Evolutionary conservation across 192 early-diverging fungal genomes (phyloP), one percentile per base, ranked within the genome.

Genomic region (Cladochytrium replicatum): DNA sequence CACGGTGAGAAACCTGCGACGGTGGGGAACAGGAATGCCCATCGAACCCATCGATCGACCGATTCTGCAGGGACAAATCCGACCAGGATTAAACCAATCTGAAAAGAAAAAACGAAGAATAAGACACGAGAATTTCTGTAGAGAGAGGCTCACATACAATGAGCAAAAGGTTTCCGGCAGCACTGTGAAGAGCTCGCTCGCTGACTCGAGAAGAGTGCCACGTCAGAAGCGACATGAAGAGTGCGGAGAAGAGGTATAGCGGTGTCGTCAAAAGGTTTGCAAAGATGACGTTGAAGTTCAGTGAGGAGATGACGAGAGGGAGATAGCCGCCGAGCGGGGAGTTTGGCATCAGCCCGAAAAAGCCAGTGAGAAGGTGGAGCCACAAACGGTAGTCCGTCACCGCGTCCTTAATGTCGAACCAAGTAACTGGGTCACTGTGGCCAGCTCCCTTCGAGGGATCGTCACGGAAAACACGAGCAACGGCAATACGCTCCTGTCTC

Each of bases 381-480:
- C 52, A 62, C 4, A 65, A 43, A 11, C 48, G 38, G 38, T 40
- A 61, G 53, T 65, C 63, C 7, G 38, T 50, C 2, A 62, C 5
- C 1, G 58, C 46, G 1, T 25, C 51, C 24, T 29, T 19, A 43
- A 65, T 39, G 25, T 65, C 58, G 6, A 26, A 29, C 11, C 40
- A 15, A 25, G 23, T 21, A 7, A 65, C 63, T n/a, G n/a, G n/a
- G n/a, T n/a, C n/a, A n/a, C n/a, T n/a, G n/a, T n/a, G n/a, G n/a
- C n/a, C n/a, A n/a, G n/a, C n/a, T n/a, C n/a, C n/a, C 54, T 83
- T 83, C 17, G 56, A 52, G 6, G 67, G 64, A 40, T 83, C 80
- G 41, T 81, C 80, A 7, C 71, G 67, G 39, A 81, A 50, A 11
- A 83, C 46, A n/a, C 80, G 68, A 2, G 76, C 74, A 22, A 77